Base-by-base conservation (phyloP, 2,329 filamentous ascomycete genomes). In the Talaromyces funiculosus region DNA sequence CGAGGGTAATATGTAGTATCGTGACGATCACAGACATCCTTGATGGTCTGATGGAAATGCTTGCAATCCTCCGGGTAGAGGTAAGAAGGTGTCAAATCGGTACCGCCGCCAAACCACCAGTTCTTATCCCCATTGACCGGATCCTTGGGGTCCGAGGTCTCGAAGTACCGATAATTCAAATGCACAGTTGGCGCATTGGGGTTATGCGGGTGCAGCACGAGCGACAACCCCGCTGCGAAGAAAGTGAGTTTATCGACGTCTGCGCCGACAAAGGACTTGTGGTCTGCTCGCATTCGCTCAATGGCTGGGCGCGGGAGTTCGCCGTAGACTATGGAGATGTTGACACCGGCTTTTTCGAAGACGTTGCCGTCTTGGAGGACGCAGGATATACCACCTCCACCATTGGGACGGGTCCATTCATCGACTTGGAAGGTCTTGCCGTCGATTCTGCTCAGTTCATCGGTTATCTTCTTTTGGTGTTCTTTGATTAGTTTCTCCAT, bases 51-150 rank as follows among this genome's bases (percentile, higher is more conserved):
- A 81, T 99, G 94, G 84, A 99, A 99, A 76, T 97, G 93, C 61
- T 95, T 90, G 38, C 90, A 93, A 74, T 99, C 94, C 74, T 99
- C 94, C 68, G 97, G 93, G 77, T 96, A 97, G 33, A 99, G 84
- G 73, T 97, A 99, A 40, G 84, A 86, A 0, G 94, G 94, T 12
- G 94, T 99, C 67, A 99, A 78, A 75, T 99, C 94, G 57, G 90
- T 92, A 60, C 94, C 94, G 55, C 94, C 94, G 65, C 94, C 94
- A 70, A 96, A 99, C 94, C 94, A 99, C 93, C 94, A 99, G 61
- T 78, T 79, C 7, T 92, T 89, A 65, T 93, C 77, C 20, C 78
- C 78, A 59, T 78, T 77, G 58, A 91, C 57, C 82, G 87, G 66
- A 82, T 89, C 91, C 68, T 93, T 88, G 8, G 89, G 84, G 68